Percentiles rank a stretch among this genome's conserved stretches.
Conservation (phyloP, 148 eudicot species). For the Euryodendron excelsum region DNA sequence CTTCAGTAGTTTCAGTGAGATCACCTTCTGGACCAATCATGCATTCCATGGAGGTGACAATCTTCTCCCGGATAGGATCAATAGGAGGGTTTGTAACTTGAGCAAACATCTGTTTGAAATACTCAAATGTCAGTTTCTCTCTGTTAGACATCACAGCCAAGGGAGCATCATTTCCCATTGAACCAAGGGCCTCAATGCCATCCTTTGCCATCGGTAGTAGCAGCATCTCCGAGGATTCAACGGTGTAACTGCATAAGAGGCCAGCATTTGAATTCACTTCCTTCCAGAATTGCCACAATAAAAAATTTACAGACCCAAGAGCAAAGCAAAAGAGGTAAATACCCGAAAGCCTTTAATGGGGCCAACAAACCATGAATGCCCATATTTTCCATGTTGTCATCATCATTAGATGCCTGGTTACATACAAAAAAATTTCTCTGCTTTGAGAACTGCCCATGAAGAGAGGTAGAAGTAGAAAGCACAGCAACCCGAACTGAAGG, state of each 20-base stretch:
- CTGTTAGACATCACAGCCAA: slow-evolving; percentile 98
- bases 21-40: slow-evolving; percentile 99
- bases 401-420: slow-evolving; percentile 64
- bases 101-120: slow-evolving; percentile 99
- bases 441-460: slow-evolving; percentile 17
- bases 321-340: slow-evolving; percentile 16
- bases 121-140: slow-evolving; percentile 94
- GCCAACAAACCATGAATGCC: slow-evolving; percentile 85
- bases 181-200: slow-evolving; percentile 94
- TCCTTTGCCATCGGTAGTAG: slow-evolving; percentile 98
- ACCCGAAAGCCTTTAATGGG: slow-evolving; percentile 98
- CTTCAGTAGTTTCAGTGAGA: slow-evolving; percentile 94
- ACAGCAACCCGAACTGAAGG: not conserved
- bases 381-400: slow-evolving; percentile 81
- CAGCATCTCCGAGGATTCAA: slow-evolving; percentile 91
- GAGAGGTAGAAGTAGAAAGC: not conserved
- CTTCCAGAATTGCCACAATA: not conserved
- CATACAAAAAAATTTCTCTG: not conserved
- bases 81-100: slow-evolving; percentile 99
- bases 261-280: not conserved
- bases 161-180: slow-evolving; percentile 99
- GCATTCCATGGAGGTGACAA: slow-evolving; percentile 97
- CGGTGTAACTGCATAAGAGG: slow-evolving; percentile 61
- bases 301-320: not conserved
- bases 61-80: slow-evolving; percentile 96